A percentile compares a stretch with the other conserved stretches of the same genome.
Conservation (phyloP, 257 asterid genomes). For the Osmanthus fragrans region DNA sequence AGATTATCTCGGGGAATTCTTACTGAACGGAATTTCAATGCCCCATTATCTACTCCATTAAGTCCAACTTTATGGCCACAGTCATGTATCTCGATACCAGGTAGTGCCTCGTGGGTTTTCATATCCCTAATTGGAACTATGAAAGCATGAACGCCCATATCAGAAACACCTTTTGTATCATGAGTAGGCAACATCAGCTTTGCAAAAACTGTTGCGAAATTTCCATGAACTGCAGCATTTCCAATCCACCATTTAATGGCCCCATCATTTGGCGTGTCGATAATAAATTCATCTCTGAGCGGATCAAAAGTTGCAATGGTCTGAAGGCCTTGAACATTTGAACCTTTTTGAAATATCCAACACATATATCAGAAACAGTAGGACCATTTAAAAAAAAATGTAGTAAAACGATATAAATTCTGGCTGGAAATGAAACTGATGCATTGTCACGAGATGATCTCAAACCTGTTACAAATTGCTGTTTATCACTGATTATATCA, state of each 20-base stretch:
- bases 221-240: constrained; percentile 98
- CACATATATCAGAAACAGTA: constrained; percentile 19
- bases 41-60: constrained; percentile 97
- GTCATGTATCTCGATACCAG: constrained; percentile 89
- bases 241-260: constrained; percentile 99
- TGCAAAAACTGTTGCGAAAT: constrained; percentile 95
- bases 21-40: constrained; percentile 74
- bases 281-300: constrained; percentile 70
- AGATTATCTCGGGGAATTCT: constrained; percentile 92
- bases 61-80: constrained; percentile 97
- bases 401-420: constrained; percentile 7
- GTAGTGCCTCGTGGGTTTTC: constrained; percentile 62
- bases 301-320: constrained; percentile 89
- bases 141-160: constrained; percentile 98
- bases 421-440: constrained; percentile 4
- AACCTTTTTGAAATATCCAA: constrained; percentile 52
- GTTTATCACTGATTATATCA: neutral
- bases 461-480: neutral
- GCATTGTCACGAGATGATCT: neutral
- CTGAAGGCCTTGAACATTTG: constrained; percentile 96
- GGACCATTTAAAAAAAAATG: neutral
- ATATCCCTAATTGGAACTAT: constrained; percentile 88
- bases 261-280: constrained; percentile 93
- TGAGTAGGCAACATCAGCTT: constrained; percentile 80
- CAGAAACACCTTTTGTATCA: constrained; percentile 66